Conservation (phyloP, 106 monocot species). For the Xerophyta viscosa region DNA sequence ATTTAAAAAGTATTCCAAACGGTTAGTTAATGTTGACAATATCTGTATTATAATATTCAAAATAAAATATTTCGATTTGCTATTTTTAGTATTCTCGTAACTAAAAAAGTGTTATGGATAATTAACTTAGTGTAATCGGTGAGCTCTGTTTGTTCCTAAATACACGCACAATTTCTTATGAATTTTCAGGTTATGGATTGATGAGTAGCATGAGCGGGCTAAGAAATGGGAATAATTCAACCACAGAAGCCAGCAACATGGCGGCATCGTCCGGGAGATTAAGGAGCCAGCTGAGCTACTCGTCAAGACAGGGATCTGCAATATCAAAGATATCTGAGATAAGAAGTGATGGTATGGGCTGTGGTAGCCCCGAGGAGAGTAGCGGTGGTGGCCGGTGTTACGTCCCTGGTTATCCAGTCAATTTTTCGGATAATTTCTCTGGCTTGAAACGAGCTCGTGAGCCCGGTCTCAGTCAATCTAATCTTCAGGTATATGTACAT, state of each 20-base stretch:
- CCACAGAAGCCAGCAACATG: slow-evolving; percentile 6
- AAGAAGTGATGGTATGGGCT: slow-evolving; percentile 37
- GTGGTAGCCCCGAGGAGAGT: slow-evolving; percentile 37
- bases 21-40: no score
- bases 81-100: no score
- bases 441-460: slow-evolving; percentile 40
- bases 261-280: slow-evolving; percentile 23
- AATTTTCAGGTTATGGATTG: slow-evolving; percentile 32
- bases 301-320: slow-evolving; percentile 56
- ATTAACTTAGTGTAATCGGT: no score
- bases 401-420: slow-evolving; percentile 39
- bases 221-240: slow-evolving; percentile 4
- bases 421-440: slow-evolving; percentile 29
- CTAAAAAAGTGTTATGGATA: no score
- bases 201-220: slow-evolving; percentile 29
- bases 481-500: slow-evolving; percentile 47
- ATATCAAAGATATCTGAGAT: slow-evolving; percentile 76
- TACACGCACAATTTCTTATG: no score
- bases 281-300: slow-evolving; percentile 68
- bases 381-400: slow-evolving; percentile 23
- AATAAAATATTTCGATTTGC: no score
- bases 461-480: slow-evolving; percentile 19
- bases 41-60: no score
- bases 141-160: no score
- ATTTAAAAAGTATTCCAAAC: no score